phyloP scores from a whole-genome alignment of 1,139 yeast species.

The Suhomyces anneliseae region DNA sequence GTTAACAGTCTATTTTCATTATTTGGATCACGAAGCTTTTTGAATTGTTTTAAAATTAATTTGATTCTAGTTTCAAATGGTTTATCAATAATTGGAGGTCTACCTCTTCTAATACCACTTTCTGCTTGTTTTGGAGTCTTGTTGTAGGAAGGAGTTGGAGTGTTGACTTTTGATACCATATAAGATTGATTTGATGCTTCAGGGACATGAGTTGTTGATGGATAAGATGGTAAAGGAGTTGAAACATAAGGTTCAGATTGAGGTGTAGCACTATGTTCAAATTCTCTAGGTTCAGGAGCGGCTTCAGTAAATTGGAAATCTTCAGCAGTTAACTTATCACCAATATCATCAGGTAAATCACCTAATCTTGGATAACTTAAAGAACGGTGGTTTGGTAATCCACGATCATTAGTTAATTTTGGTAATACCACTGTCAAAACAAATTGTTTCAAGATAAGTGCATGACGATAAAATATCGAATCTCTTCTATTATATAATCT shows the following conservation, averaged over 20 bases:
- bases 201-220: constrained; percentile 1
- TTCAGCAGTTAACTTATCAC: constrained; percentile 22
- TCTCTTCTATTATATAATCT: constrained; percentile 74
- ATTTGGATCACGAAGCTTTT: constrained; percentile 62
- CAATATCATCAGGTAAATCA: constrained; percentile 60
- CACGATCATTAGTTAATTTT: constrained; percentile 43
- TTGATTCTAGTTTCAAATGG: constrained; percentile 93
- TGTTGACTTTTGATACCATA: constrained; percentile 2
- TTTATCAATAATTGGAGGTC: constrained; percentile 94
- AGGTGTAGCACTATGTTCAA: constrained; percentile 11
- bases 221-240: constrained; percentile 6
- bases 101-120: constrained; percentile 76
- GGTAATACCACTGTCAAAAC: constrained; percentile 58
- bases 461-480: constrained; percentile 68
- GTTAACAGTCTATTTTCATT: constrained; percentile 51
- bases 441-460: constrained; percentile 65
- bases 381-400: constrained; percentile 39
- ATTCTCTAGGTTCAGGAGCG: constrained; percentile 4
- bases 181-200: constrained; percentile 1
- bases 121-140: constrained; percentile 33
- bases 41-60: constrained; percentile 76
- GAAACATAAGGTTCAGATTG: constrained; percentile 10
- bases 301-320: constrained; percentile 13
- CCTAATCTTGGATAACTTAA: constrained; percentile 72
- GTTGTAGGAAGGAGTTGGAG: constrained; percentile 10